phyloP scores from a whole-genome alignment of 2,329 filamentous ascomycete species.

The Eurotiales sp. region DNA sequence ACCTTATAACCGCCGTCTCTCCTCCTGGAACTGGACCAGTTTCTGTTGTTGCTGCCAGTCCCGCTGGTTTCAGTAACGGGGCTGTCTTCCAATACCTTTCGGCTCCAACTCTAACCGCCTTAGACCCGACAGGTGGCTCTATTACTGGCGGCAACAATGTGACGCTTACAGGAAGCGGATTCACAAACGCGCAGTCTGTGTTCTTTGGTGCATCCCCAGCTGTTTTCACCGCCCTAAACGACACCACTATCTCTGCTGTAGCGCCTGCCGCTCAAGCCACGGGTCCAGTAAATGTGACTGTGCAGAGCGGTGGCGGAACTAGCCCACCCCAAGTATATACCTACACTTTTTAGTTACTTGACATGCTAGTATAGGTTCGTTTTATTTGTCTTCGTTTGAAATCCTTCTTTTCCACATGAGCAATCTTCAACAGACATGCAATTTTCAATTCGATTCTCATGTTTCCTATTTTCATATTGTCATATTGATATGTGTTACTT shows the following conservation, averaged over 20 bases:
- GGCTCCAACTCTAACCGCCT: neutral
- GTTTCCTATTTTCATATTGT: neutral
- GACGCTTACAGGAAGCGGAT: neutral
- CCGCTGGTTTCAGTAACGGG: neutral
- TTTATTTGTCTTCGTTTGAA: neutral
- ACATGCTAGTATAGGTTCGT: neutral
- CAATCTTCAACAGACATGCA: neutral
- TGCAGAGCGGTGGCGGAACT: neutral
- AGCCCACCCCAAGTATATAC: neutral
- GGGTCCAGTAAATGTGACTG: neutral
- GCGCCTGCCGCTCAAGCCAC: neutral
- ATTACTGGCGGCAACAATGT: constrained; percentile 1
- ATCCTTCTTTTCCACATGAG: neutral
- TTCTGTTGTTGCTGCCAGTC: neutral
- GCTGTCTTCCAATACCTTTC: constrained; percentile 1
- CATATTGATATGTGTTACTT: neutral
- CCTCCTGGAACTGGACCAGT: constrained; percentile 2
- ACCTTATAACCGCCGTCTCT: constrained; percentile 6
- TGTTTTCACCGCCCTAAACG: neutral
- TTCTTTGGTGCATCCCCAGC: neutral
- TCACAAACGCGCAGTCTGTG: neutral
- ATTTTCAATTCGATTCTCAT: neutral
- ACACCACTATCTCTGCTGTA: neutral
- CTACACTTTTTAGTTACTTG: neutral
- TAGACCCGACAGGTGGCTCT: neutral